These are phyloP conservation scores for Tulasnella sp. DNA, from an alignment of 768 basidiomycete genomes.

Conservation along the genomic window DNA sequence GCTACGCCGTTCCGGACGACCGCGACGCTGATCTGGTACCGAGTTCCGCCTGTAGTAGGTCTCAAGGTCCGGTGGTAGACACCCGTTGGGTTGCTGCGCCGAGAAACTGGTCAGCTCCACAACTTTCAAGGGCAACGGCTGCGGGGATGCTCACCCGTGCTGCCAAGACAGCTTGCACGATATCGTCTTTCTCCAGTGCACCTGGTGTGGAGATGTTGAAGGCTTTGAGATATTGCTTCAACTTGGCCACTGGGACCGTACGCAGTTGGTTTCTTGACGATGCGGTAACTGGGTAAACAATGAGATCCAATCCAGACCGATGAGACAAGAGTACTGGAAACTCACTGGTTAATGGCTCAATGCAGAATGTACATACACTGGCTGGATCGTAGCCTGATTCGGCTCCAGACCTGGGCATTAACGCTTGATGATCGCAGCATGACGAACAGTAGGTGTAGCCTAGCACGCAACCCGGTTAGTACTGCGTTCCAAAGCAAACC, in stretches of 20 bases:
- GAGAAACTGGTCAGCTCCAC: not conserved
- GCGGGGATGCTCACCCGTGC: slow-evolving; percentile 11
- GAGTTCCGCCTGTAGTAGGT: slow-evolving; percentile 51
- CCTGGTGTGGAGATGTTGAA: slow-evolving; percentile 13
- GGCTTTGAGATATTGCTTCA: slow-evolving; percentile 14
- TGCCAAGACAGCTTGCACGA: slow-evolving; percentile 12
- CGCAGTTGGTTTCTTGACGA: slow-evolving; percentile 12
- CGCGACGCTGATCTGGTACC: slow-evolving; percentile 35
- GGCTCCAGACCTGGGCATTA: slow-evolving; percentile 3
- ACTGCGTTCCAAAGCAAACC: not conserved
- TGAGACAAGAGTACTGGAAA: not conserved
- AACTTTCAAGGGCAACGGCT: not conserved
- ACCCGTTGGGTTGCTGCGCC: slow-evolving; percentile 45
- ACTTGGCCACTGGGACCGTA: not conserved
- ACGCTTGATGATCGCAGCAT: slow-evolving; percentile 16
- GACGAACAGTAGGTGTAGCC: slow-evolving; percentile 16
- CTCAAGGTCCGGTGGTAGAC: slow-evolving; percentile 35
- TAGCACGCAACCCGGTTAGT: not conserved
- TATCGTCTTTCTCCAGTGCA: slow-evolving; percentile 16
- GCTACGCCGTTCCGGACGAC: slow-evolving; percentile 23
- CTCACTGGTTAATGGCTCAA: slow-evolving; percentile 14
- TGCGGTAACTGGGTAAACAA: slow-evolving; percentile 13
- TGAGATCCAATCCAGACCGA: not conserved
- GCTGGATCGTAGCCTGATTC: slow-evolving; percentile 16
- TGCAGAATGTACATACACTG: slow-evolving; percentile 16